Base-by-base conservation (phyloP, 1,139 yeast species). In the Saccharomyces pastorianus region DNA sequence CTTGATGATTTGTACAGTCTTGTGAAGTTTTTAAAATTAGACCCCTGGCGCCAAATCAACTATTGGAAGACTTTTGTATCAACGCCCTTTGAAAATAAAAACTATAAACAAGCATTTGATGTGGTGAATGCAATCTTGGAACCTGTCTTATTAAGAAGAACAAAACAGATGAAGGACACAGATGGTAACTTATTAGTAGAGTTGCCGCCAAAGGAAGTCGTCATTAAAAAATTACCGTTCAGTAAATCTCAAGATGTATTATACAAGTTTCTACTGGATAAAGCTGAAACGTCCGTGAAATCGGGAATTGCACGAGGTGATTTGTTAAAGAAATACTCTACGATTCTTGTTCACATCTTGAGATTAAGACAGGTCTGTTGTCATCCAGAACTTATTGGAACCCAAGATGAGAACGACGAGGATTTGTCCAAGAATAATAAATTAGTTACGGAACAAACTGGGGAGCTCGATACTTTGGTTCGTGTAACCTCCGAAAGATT, bases 41-140 rank as follows among this genome's bases (percentile, higher is more conserved):
- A 88, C 61, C 98, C 98, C 0, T 93, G 98, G 98, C 78, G 84
- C 52, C 86, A 87, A 63, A 84, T 87, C 58, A 78, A 89, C 0
- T 85, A 87, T 61, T 93, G 99, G 99, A 86, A 85, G 62, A 83
- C 91, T 6, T 90, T 91, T 67, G 82, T 93, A 31, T 86, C 96
- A 0, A 70, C 79, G 9, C 97, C 97, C 0, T 91, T 89, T 70
- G 96, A 88, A 64, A 82, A 81, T 56, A 84, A 84, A 61, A 77
- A 81, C 2, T 79, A 86, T 29, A 77, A 80, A 8, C 83, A 82
- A 57, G 93, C 98, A 0, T 76, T 91, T 62, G 88, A 84, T 63
- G 87, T 90, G 1, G 88, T 93, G 6, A 90, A 88, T 64, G 83
- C 95, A 0, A 86, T 93, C 41, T 72, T 91, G 59, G 93, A 88